These are phyloP conservation scores for Candida ficus DNA, from an alignment of 805 yeast genomes.

Conservation along the genomic window DNA sequence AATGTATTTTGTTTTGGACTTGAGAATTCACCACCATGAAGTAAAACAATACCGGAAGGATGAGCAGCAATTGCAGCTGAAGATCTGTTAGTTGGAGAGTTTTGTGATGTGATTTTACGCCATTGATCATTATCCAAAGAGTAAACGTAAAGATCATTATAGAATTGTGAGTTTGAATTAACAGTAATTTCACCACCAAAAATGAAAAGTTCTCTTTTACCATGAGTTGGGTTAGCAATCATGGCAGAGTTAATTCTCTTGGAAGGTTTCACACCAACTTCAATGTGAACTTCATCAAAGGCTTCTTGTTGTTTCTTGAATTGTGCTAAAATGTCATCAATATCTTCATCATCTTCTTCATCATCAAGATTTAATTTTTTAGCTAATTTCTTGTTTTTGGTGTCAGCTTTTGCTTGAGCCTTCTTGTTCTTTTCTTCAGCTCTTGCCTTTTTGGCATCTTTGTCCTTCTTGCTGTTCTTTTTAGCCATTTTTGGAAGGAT, in stretches of 20 bases:
- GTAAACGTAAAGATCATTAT: constrained; percentile 75
- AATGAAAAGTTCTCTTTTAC: constrained; percentile 69
- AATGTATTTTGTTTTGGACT: constrained; percentile 94
- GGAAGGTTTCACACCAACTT: constrained; percentile 53
- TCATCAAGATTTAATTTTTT: constrained; percentile 75
- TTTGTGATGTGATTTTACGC: constrained; percentile 75
- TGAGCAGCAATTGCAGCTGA: constrained; percentile 93
- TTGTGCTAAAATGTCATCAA: constrained; percentile 76
- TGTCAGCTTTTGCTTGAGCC: constrained; percentile 65
- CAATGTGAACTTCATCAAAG: constrained; percentile 66
- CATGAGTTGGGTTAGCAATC: constrained; percentile 69
- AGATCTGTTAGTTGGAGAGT: constrained; percentile 87
- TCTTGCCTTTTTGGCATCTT: constrained; percentile 88
- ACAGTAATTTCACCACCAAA: constrained; percentile 85
- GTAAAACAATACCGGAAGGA: constrained; percentile 77
- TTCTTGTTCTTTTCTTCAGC: constrained; percentile 79
- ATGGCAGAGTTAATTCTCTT: constrained; percentile 70
- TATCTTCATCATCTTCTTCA: constrained; percentile 80
- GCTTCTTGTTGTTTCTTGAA: constrained; percentile 76
- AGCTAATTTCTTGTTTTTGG: constrained; percentile 67
- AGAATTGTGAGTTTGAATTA: constrained; percentile 53
- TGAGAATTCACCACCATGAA: constrained; percentile 97
- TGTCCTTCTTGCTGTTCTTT: constrained; percentile 76
- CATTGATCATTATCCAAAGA: constrained; percentile 74
- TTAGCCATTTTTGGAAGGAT: constrained; percentile 68